phyloP scores from a whole-genome alignment of 2,329 filamentous ascomycete species.

The Alternaria consortialis region DNA sequence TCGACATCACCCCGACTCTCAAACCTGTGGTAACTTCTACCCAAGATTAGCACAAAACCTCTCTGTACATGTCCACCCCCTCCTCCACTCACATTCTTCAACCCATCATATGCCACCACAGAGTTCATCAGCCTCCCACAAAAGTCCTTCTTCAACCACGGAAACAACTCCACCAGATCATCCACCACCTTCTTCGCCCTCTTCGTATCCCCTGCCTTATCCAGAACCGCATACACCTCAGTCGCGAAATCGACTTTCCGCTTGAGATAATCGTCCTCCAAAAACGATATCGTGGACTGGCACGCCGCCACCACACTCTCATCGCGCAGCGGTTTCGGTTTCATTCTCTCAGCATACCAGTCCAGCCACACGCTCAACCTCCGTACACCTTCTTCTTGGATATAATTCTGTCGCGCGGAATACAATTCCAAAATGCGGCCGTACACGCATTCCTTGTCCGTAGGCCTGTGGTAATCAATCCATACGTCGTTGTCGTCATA shows the following conservation, averaged over 20 bases:
- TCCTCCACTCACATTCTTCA: too few species aligned
- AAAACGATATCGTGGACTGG: background rate
- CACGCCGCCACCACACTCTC: background rate
- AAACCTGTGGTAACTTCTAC: too few species aligned
- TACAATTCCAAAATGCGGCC: background rate
- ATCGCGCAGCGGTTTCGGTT: background rate
- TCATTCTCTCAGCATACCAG: background rate
- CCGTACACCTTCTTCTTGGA: background rate
- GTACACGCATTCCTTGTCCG: background rate
- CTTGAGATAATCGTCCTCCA: background rate
- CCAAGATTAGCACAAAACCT: too few species aligned
- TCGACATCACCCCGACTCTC: background rate
- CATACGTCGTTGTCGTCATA: too few species aligned
- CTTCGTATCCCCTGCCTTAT: background rate
- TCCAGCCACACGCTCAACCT: background rate
- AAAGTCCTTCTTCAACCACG: too few species aligned
- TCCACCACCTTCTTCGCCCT: background rate
- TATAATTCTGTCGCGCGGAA: background rate
- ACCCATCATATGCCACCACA: too few species aligned
- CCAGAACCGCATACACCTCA: background rate
- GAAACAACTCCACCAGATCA: background rate
- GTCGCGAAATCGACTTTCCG: constrained; percentile 3
- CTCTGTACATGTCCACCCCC: too few species aligned
- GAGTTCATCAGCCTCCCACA: too few species aligned
- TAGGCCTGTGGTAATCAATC: too few species aligned